Conservation (phyloP, 2,329 filamentous ascomycete genomes). For the Ophiostoma tasmaniense region DNA sequence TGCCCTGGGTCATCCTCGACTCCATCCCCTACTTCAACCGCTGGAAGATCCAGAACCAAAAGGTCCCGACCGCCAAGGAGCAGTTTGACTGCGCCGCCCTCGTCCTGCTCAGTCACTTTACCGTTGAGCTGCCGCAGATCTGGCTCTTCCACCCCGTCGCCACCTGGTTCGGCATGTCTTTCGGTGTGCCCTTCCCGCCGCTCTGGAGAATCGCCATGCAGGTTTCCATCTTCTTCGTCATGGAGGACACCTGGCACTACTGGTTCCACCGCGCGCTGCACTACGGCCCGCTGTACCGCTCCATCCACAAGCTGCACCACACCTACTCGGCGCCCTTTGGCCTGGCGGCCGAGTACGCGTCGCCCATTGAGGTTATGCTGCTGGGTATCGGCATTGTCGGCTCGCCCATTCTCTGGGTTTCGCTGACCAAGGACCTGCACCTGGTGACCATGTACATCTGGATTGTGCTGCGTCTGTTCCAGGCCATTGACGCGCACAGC, state of each 20-base stretch:
- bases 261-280: slow-evolving; percentile 90
- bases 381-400: slow-evolving; percentile 82
- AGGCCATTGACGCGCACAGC: slow-evolving; percentile 95
- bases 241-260: slow-evolving; percentile 98
- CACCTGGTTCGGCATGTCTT: slow-evolving; percentile 82
- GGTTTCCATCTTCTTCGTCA: slow-evolving; percentile 85
- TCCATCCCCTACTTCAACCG: slow-evolving; percentile 76
- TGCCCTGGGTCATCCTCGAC: slow-evolving; percentile 93
- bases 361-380: slow-evolving; percentile 92
- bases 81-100: slow-evolving; percentile 91
- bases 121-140: slow-evolving; percentile 95
- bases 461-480: slow-evolving; percentile 88
- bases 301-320: slow-evolving; percentile 98
- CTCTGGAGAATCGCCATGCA: slow-evolving; percentile 82
- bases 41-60: slow-evolving; percentile 89
- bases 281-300: slow-evolving; percentile 90
- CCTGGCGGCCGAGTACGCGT: slow-evolving; percentile 92
- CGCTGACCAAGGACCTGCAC: slow-evolving; percentile 77
- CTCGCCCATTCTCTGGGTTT: slow-evolving; percentile 74
- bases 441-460: slow-evolving; percentile 96
- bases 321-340: slow-evolving; percentile 97
- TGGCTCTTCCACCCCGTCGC: slow-evolving; percentile 98
- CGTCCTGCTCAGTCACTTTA: slow-evolving; percentile 92
- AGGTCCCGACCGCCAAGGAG: slow-evolving; percentile 85
- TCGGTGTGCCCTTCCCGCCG: slow-evolving; percentile 80